A percentile compares a stretch with the other conserved stretches of the same genome.
phyloP scores from a whole-genome alignment of 805 yeast species.

The Metschnikowia arizonensis region DNA sequence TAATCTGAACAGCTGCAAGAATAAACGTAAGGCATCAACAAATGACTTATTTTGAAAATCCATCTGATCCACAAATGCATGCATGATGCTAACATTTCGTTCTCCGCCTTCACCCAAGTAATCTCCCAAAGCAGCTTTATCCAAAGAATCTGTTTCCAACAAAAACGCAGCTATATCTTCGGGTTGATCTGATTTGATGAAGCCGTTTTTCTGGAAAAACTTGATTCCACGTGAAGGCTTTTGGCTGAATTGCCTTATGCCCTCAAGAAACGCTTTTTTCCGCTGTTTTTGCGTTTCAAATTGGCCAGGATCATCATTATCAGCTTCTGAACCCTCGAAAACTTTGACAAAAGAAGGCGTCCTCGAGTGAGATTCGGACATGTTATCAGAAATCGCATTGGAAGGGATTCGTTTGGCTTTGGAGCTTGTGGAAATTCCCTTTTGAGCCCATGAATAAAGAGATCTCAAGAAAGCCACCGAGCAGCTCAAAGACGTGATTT shows the following conservation, averaged over 20 bases:
- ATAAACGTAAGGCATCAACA: conserved; percentile 80
- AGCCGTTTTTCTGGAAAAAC: conserved; percentile 55
- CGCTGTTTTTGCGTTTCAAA: conserved; percentile 81
- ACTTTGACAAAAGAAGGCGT: conserved; percentile 25
- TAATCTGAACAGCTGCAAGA: conserved; percentile 82
- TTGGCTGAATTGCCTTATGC: conserved; percentile 73
- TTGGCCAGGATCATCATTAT: conserved; percentile 70
- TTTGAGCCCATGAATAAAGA: conserved; percentile 81
- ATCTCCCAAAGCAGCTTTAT: conserved; percentile 83
- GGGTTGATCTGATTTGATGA: conserved; percentile 61
- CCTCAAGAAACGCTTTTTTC: conserved; percentile 76
- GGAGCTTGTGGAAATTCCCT: conserved; percentile 32
- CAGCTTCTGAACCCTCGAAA: conserved; percentile 48
- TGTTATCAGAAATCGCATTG: conserved; percentile 10
- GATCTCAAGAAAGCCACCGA: conserved; percentile 80
- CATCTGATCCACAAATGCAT: conserved; percentile 85
- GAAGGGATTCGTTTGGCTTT: conserved; percentile 10
- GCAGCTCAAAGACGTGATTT: conserved; percentile 74
- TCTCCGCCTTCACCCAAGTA: conserved; percentile 87
- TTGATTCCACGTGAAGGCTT: conserved; percentile 80
- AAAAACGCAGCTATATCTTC: conserved; percentile 70
- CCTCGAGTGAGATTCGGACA: conserved; percentile 21
- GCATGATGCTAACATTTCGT: conserved; percentile 77
- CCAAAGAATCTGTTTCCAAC: conserved; percentile 67
- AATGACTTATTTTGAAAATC: conserved; percentile 66